Base-by-base conservation (phyloP, 202 grass and related monocot species). In the Carex arenaria region DNA sequence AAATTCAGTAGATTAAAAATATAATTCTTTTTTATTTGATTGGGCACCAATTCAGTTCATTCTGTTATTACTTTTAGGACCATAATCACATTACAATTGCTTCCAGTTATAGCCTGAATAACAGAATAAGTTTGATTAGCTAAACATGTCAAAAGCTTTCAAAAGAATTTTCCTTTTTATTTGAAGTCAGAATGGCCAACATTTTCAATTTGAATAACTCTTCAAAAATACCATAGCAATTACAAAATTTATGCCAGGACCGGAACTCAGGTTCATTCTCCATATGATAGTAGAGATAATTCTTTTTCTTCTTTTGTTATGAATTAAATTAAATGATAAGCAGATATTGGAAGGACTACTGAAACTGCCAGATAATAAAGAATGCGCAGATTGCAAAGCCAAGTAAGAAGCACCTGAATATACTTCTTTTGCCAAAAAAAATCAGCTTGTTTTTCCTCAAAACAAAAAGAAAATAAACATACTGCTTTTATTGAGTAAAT, bases 351-450 rank as follows among this genome's bases (percentile, higher is more conserved):
- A 94, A 91, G 73, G 90, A 42, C 94, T 97, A 79, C 87, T 97
- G 18, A 91, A 91, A 83, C 73, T 94, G 45, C 92, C 90, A 12
- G 90, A 97, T 47, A 97, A 97, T 76, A 94, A 83, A 90, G 94
- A 97, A 91, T 94, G 94, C 23, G 92, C 94, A 19, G 94, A 97
- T 63, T 97, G 94, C 90, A 97, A 94, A 72, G 88, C 92, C 85
- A 97, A 94, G 94, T 97, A 91, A 94, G 84, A 66, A 81, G 31
- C 51, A 54, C 47, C 4, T 83, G 73, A 22, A 80, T 59, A 30
- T 49, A 38, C 14, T 23, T 59, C 2, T 54, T 82, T 69, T 82
- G 28, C 49, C 2, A 42, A 80, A 63, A 43, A 1, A 43, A 19
- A 40, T 31, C 17, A 7, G 9, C 5, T 17, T 76, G 7, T 32